Percentiles rank a stretch among this genome's conserved stretches.
Conservation (phyloP, 805 yeast genomes). For the Candida corydali region DNA sequence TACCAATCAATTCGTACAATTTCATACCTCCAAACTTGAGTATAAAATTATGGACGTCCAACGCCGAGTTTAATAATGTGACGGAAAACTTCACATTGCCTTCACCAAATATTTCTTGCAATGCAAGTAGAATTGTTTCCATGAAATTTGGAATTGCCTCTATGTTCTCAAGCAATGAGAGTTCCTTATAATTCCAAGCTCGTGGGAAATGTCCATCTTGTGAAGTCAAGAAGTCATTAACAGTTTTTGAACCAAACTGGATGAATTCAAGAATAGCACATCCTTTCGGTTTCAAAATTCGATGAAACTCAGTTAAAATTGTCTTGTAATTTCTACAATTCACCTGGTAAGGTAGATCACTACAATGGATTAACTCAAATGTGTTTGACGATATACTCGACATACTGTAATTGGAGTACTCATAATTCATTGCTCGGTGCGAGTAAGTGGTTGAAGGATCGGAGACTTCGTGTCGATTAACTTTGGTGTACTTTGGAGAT, state of each 20-base stretch:
- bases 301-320: slow-evolving; percentile 27
- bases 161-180: slow-evolving; percentile 9
- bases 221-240: slow-evolving; percentile 10
- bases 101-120: slow-evolving; percentile 27
- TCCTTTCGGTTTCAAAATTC: slow-evolving; percentile 35
- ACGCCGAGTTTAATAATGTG: slow-evolving; percentile 23
- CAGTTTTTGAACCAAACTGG: slow-evolving; percentile 9
- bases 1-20: slow-evolving; percentile 31
- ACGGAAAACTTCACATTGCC: slow-evolving; percentile 28
- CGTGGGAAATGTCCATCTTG: slow-evolving; percentile 7
- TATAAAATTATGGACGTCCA: slow-evolving; percentile 28
- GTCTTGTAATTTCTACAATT: slow-evolving; percentile 21
- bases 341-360: slow-evolving; percentile 34
- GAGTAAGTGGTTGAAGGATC: slow-evolving; percentile 15
- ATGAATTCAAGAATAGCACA: slow-evolving; percentile 16
- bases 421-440: slow-evolving; percentile 30
- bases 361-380: slow-evolving; percentile 33
- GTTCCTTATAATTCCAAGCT: slow-evolving; percentile 7
- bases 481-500: slow-evolving; percentile 14
- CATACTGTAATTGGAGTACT: slow-evolving; percentile 22
- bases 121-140: slow-evolving; percentile 18
- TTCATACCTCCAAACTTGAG: slow-evolving; percentile 24
- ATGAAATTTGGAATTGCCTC: slow-evolving; percentile 24
- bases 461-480: slow-evolving; percentile 12
- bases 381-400: slow-evolving; percentile 22